Percentiles rank a stretch among this genome's conserved stretches.
These are phyloP conservation scores for Catharanthus roseus DNA, from an alignment of 257 asterid genomes.

Conservation along the genomic window DNA sequence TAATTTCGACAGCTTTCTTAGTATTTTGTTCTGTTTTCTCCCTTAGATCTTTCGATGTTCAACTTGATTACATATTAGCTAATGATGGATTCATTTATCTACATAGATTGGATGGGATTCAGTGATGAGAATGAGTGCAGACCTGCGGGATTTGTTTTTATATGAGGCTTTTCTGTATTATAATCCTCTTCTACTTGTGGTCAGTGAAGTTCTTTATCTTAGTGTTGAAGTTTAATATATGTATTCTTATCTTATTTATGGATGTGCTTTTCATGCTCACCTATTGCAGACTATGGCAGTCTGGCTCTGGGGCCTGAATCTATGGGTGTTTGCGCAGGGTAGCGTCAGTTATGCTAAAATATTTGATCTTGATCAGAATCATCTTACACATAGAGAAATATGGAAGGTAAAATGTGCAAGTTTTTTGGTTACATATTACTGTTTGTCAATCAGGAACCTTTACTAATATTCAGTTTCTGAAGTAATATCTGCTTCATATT, in stretches of 20 bases:
- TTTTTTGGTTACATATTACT: not conserved
- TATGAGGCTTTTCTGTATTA: constrained; percentile 98
- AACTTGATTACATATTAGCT: constrained; percentile 15
- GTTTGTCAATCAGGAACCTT: not conserved
- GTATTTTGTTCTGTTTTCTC: not conserved
- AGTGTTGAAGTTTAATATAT: constrained; percentile 10
- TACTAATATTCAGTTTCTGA: not conserved
- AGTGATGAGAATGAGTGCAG: constrained; percentile 96
- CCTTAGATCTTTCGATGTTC: not conserved
- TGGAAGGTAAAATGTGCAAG: constrained; percentile 66
- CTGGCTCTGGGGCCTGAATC: constrained; percentile 96
- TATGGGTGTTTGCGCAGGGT: constrained; percentile 84
- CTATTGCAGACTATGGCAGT: constrained; percentile 82
- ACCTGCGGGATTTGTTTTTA: constrained; percentile 80
- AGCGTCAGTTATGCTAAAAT: constrained; percentile 72
- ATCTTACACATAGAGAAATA: constrained; percentile 85
- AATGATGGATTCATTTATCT: constrained; percentile 17
- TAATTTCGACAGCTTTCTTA: constrained; percentile 31
- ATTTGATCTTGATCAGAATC: constrained; percentile 91
- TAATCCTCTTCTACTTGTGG: constrained; percentile 96
- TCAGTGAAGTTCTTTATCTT: constrained; percentile 40
- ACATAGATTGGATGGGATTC: constrained; percentile 97
- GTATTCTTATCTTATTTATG: constrained; percentile 3
- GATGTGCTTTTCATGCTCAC: constrained; percentile 19
- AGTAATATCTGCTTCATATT: not conserved